Conservation (phyloP, 164 flowering plant genomes). For the Paratinospora sagittata region DNA sequence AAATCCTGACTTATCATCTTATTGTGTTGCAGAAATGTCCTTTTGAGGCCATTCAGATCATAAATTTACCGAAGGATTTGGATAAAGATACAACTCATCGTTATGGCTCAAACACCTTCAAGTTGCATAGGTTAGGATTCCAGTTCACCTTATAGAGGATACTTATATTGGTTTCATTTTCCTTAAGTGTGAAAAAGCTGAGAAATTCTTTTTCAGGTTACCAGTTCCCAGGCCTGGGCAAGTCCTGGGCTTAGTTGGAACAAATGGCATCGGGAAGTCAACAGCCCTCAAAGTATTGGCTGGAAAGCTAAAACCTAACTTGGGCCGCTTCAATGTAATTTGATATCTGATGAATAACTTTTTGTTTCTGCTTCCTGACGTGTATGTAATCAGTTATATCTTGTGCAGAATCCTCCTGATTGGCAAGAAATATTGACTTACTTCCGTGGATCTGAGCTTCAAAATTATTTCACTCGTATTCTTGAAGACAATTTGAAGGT, state of each 20-base stretch:
- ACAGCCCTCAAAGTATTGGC: slow-evolving; percentile 97
- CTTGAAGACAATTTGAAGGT: slow-evolving; percentile 95
- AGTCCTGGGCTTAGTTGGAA: slow-evolving; percentile 95
- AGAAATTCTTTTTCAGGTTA: slow-evolving; percentile 44
- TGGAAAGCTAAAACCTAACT: slow-evolving; percentile 89
- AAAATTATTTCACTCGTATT: slow-evolving; percentile 94
- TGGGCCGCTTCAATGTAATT: slow-evolving; percentile 87
- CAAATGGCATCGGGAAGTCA: slow-evolving; percentile 96
- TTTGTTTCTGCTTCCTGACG: background rate
- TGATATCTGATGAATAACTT: background rate
- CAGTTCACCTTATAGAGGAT: background rate
- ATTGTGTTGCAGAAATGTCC: slow-evolving; percentile 76
- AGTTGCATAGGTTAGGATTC: slow-evolving; percentile 68
- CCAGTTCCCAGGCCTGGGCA: slow-evolving; percentile 99
- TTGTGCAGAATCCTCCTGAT: slow-evolving; percentile 90
- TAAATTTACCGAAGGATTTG: slow-evolving; percentile 89
- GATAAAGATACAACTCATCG: slow-evolving; percentile 98
- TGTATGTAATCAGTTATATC: background rate
- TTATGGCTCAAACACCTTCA: slow-evolving; percentile 93
- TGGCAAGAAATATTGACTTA: slow-evolving; percentile 97
- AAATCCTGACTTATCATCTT: slow-evolving; percentile 1
- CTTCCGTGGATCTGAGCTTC: slow-evolving; percentile 95
- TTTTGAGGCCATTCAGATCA: slow-evolving; percentile 89
- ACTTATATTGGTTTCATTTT: background rate
- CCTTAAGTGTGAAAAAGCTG: slow-evolving; percentile 2